Percentiles rank a stretch among this genome's conserved stretches.
Conservation (phyloP, 2,329 filamentous ascomycete species). For the Davidsoniella eucalypti region DNA sequence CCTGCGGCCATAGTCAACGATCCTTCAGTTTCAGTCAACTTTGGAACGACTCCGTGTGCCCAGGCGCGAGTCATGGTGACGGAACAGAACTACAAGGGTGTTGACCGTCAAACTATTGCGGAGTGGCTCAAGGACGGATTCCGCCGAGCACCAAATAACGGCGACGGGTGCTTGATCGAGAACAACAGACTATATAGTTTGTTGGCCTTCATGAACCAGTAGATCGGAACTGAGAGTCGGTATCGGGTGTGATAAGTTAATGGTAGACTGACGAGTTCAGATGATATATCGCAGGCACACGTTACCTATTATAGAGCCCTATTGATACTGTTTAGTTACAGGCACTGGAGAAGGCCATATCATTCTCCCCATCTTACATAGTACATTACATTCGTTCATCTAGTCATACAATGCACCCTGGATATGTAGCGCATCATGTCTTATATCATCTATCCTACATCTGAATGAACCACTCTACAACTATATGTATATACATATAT, state of each 20-base stretch:
- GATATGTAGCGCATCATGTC: not conserved
- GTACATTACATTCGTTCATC: not conserved
- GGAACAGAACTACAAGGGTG: slow-evolving; percentile 19
- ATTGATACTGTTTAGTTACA: not conserved
- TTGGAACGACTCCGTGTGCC: slow-evolving; percentile 19
- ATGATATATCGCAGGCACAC: too few relatives aligned
- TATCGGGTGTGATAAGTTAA: too few relatives aligned
- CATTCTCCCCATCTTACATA: not conserved
- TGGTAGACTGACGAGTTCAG: too few relatives aligned
- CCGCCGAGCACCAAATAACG: slow-evolving; percentile 13
- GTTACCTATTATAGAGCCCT: too few relatives aligned
- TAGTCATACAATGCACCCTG: not conserved
- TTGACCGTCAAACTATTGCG: slow-evolving; percentile 14
- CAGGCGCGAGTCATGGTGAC: slow-evolving; percentile 20
- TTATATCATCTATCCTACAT: too few relatives aligned
- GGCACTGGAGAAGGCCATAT: too few relatives aligned
- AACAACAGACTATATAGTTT: slow-evolving; percentile 17
- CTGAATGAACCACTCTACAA: too few relatives aligned
- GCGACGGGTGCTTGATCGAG: slow-evolving; percentile 20
- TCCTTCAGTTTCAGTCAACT: not conserved
- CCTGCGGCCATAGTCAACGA: slow-evolving; percentile 1
- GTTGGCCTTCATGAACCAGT: slow-evolving; percentile 17
- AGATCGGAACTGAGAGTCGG: not conserved
- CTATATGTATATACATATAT: too few relatives aligned
- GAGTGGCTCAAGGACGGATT: slow-evolving; percentile 18